These are phyloP conservation scores for Hypoxylon sp. DNA, from an alignment of 2,329 filamentous ascomycete genomes.

Conservation along the genomic window DNA sequence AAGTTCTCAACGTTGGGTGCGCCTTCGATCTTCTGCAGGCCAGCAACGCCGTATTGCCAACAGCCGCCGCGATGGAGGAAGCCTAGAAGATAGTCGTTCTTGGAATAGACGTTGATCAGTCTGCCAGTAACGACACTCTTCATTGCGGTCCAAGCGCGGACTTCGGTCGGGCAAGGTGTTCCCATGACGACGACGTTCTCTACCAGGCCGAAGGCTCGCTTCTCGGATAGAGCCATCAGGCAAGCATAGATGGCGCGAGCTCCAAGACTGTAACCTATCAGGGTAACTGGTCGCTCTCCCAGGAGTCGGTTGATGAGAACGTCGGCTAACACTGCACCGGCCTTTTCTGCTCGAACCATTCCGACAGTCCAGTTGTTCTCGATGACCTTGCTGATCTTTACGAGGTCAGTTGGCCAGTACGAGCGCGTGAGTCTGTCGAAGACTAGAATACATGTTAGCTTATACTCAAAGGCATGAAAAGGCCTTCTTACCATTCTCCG, in stretches of 20 bases:
- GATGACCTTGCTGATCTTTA: constrained; percentile 80
- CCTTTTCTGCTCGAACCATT: constrained; percentile 82
- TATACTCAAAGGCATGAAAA: constrained; percentile 11
- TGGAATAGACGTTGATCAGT: constrained; percentile 91
- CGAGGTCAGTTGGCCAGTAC: constrained; percentile 73
- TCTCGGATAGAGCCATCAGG: constrained; percentile 80
- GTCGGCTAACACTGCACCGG: constrained; percentile 79
- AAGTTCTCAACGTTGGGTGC: constrained; percentile 78
- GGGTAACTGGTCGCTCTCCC: constrained; percentile 83
- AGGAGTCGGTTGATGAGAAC: constrained; percentile 86
- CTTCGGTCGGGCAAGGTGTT: constrained; percentile 80
- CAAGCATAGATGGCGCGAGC: constrained; percentile 88
- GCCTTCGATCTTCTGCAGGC: constrained; percentile 80
- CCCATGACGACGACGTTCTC: constrained; percentile 90
- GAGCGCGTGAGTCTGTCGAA: constrained; percentile 71
- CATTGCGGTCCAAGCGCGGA: constrained; percentile 81
- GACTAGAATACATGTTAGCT: constrained; percentile 56
- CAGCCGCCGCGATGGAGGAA: constrained; percentile 89
- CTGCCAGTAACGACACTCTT: constrained; percentile 85
- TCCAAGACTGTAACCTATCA: constrained; percentile 87
- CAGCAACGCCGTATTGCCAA: constrained; percentile 86
- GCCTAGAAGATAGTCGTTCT: constrained; percentile 88
- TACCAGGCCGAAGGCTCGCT: constrained; percentile 85
- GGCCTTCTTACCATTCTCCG: constrained; percentile 62
- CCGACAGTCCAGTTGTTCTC: constrained; percentile 87